Evolutionary conservation across 2,329 filamentous ascomycete species (phyloP), one percentile per base, ranked within the genome.

Genomic region (Teratosphaeria nubilosa): DNA sequence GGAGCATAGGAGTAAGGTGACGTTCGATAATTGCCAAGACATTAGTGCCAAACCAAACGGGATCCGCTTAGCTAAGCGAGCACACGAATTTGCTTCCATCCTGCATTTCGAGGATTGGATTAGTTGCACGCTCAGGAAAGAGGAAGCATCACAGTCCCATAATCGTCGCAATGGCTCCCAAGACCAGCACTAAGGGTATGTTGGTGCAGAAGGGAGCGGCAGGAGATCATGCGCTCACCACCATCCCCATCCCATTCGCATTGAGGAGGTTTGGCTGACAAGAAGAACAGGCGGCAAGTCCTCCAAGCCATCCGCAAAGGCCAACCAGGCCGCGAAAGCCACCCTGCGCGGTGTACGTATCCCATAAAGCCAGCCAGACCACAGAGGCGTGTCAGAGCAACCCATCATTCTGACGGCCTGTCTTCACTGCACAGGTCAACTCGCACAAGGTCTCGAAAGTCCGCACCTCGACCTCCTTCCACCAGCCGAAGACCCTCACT

Each of bases 401-500:
- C 66, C 66, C 73, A 76, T 76, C 74, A 75, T 70, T 70, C 77
- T 80, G 76, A 78, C 76, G 73, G 75, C 76, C 74, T 78, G 73
- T 76, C 71, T 55, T 45, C 63, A 63, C 66, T 68, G 66, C 69
- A 72, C 76, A 86, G 84, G 80, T 80, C 72, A 80, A 86, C 76
- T 80, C 85, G 77, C 85, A 94, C 81, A 96, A 96, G 85, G 85
- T 88, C 80, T 85, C 85, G 81, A 96, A 96, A 85, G 86, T 95
- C 79, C 88, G 92, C 77, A 84, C 85, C 75, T 91, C 85, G 77
- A 96, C 92, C 71, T 91, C 87, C 76, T 99, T 97, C 88, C 92
- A 96, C 86, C 86, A 85, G 73, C 94, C 94, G 74, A 97, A 97
- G 87, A 97, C 91, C 68, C 89, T 96, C 73, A 81, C 88, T 78